These are phyloP conservation scores for Rhizoclosmatium sp. DNA, from an alignment of 192 early-diverging fungal species.

Conservation along the genomic window DNA sequence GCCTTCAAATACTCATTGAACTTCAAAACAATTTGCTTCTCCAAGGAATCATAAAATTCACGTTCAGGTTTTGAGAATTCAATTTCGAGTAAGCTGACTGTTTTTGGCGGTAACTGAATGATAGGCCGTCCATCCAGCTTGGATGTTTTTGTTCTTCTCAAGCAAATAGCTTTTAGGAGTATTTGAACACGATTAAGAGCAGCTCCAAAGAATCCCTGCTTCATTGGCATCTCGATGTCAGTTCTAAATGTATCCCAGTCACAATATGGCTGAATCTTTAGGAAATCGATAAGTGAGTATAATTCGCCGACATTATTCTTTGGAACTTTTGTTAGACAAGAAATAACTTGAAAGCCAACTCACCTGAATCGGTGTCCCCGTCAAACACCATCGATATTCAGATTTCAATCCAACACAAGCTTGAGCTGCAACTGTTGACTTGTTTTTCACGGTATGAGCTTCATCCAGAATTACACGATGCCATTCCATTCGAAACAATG, in stretches of 20 bases:
- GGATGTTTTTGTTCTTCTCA: constrained; percentile 75
- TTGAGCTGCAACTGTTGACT: constrained; percentile 36
- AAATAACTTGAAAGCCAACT: no score
- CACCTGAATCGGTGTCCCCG: constrained; percentile 50
- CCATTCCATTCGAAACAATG: constrained; percentile 45
- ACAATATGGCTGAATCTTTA: constrained; percentile 48
- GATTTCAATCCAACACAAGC: constrained; percentile 36
- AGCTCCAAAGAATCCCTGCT: constrained; percentile 32
- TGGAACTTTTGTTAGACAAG: not conserved
- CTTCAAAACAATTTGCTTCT: constrained; percentile 28
- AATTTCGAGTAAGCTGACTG: constrained; percentile 1
- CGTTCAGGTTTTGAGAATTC: constrained; percentile 54
- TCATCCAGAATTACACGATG: constrained; percentile 51
- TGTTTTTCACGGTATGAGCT: constrained; percentile 59
- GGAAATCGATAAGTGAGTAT: constrained; percentile 47
- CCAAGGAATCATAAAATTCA: constrained; percentile 68
- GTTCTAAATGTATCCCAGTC: constrained; percentile 49
- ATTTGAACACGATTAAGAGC: constrained; percentile 65
- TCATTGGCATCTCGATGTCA: constrained; percentile 59
- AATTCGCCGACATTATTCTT: constrained; percentile 51
- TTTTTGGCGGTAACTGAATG: constrained; percentile 63
- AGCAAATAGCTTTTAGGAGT: constrained; percentile 58
- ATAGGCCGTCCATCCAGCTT: constrained; percentile 70
- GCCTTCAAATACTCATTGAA: constrained; percentile 51
- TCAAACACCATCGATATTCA: constrained; percentile 52